Percentiles rank a stretch among this genome's conserved stretches.
These are phyloP conservation scores for Pleurotus sapidus DNA, from an alignment of 768 basidiomycete species.

Conservation along the genomic window DNA sequence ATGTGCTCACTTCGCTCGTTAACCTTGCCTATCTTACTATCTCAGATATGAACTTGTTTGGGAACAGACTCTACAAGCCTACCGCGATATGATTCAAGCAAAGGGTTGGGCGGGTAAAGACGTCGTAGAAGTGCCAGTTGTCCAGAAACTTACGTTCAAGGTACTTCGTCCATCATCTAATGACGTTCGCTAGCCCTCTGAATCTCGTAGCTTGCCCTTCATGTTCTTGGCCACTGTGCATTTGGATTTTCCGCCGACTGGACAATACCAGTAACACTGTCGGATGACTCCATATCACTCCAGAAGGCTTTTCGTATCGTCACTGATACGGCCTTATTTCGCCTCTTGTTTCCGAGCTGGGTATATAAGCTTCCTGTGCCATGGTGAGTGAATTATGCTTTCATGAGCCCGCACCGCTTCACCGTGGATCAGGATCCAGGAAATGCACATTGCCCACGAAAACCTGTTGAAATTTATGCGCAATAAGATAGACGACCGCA, in stretches of 20 bases:
- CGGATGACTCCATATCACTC: slow-evolving; percentile 34
- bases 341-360: slow-evolving; percentile 32
- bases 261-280: slow-evolving; percentile 30
- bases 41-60: slow-evolving; percentile 40
- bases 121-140: slow-evolving; percentile 21
- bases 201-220: slow-evolving; percentile 33
- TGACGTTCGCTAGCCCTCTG: no score
- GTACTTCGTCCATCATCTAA: no score
- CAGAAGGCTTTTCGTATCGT: slow-evolving; percentile 34
- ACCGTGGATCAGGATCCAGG: slow-evolving; percentile 17
- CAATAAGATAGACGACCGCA: slow-evolving; percentile 30
- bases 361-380: slow-evolving; percentile 30
- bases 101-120: slow-evolving; percentile 33
- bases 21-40: no score
- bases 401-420: no score
- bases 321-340: slow-evolving; percentile 25
- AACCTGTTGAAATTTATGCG: slow-evolving; percentile 35
- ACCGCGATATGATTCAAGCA: slow-evolving; percentile 33
- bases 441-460: slow-evolving; percentile 24
- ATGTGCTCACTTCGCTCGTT: slow-evolving; percentile 7
- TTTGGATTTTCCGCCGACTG: slow-evolving; percentile 44
- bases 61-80: slow-evolving; percentile 31
- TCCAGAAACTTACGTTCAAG: slow-evolving; percentile 35
- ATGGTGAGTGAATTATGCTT: slow-evolving; percentile 3
- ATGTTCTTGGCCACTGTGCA: slow-evolving; percentile 42